phyloP scores from a whole-genome alignment of 352 stramenopile species.

The Phytophthora nicotianae region DNA sequence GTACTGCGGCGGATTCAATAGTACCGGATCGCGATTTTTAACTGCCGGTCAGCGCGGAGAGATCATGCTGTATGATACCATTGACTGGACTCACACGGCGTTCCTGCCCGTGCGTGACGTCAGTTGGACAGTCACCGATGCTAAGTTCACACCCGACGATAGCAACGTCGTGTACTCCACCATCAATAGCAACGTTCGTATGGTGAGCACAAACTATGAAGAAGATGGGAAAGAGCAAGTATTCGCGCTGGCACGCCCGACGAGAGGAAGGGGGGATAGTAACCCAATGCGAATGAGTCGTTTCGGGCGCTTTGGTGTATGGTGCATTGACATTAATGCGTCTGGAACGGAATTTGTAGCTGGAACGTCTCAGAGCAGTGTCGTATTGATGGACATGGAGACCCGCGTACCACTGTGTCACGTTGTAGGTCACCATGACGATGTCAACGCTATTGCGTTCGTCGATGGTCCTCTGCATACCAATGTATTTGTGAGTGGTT shows the following conservation, averaged over 20 bases:
- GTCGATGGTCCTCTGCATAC: constrained; percentile 79
- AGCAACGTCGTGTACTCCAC: constrained; percentile 76
- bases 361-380: constrained; percentile 71
- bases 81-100: constrained; percentile 59
- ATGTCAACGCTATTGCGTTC: constrained; percentile 88
- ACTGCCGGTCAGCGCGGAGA: constrained; percentile 69
- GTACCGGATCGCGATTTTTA: constrained; percentile 67
- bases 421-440: constrained; percentile 70
- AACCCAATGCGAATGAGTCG: constrained; percentile 25
- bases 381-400: constrained; percentile 85
- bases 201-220: constrained; percentile 72
- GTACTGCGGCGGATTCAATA: constrained; percentile 85
- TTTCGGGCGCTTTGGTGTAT: constrained; percentile 74
- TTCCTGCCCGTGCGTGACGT: constrained; percentile 70
- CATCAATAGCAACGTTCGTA: constrained; percentile 84
- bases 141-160: constrained; percentile 82
- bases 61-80: constrained; percentile 78
- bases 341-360: constrained; percentile 83
- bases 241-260: constrained; percentile 44
- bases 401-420: constrained; percentile 71
- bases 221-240: constrained; percentile 55
- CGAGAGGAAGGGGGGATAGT: constrained; percentile 24
- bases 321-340: constrained; percentile 79
- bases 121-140: constrained; percentile 85
- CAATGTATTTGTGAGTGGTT: constrained; percentile 88